Base-by-base conservation (phyloP, 2,329 filamentous ascomycete genomes). In the Grosmannia serpens region DNA sequence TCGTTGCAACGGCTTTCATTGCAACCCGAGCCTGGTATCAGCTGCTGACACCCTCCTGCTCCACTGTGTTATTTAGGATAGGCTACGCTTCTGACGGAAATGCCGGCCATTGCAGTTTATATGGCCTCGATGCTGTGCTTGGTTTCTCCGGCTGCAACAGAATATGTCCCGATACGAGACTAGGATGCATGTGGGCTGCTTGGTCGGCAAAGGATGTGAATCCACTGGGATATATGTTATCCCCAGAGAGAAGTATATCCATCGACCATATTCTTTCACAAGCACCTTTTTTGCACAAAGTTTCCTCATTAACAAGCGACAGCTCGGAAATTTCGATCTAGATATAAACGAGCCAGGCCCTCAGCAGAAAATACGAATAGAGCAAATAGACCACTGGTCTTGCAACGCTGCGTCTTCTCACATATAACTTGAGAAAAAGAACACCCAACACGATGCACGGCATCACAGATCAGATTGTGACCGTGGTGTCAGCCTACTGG, bases 401-500 rank as follows among this genome's bases (percentile, higher is more conserved):
- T 38, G 17, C 35, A 6, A 38, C 35, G 5, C 29, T 31, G 29
- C 29, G 29, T 31, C 29, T 31, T 31, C 29, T 31, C 29, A 31
- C 10, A 5, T 31, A 10, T 31, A 31, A 31, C 4, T 5, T 35
- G 33, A 10, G 8, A 11, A 11, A 11, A 35, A 35, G 13, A 2
- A 8, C 8, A 20, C 13, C 29, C 29, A 7, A 26, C 29, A 61
- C 55, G 26, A 64, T 65, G 61, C 62, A 65, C 26, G 67, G 68
- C 59, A 64, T 73, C 50, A 69, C 67, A 38, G 70, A 72, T 57
- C 63, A 68, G 22, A 55, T 76, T 57, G 55, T 74, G 51, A 65
- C 69, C 35, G 62, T 71, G 9, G 49, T 77, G 51, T 63, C 67
- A 58, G 67, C 70, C 55, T 71, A 80, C 67, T 81, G 77, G 78